phyloP scores from a whole-genome alignment of 352 stramenopile genomes.

The Phytophthora hibernalis region DNA sequence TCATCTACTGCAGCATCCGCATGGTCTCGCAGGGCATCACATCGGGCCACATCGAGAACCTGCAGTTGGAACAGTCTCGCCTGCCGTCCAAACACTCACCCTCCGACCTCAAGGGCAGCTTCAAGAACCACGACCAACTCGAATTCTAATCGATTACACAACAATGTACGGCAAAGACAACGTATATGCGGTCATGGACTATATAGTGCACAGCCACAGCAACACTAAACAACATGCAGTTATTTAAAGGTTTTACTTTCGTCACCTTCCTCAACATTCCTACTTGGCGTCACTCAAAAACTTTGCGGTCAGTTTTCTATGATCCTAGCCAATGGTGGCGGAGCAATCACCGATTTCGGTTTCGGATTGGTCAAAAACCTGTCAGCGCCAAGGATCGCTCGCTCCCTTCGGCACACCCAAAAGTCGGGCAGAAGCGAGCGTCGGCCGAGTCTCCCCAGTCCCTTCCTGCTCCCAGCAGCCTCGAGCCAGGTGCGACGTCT shows the following conservation, averaged over 20 bases:
- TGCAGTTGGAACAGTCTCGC: slow-evolving; percentile 69
- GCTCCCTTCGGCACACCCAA: slow-evolving; percentile 23
- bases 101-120: slow-evolving; percentile 39
- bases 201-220: neutral
- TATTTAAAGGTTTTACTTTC: neutral
- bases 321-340: neutral
- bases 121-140: slow-evolving; percentile 38
- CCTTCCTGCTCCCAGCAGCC: neutral
- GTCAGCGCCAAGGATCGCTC: slow-evolving; percentile 28
- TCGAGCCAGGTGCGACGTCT: slow-evolving; percentile 7
- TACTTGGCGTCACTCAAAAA: neutral
- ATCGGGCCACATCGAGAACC: slow-evolving; percentile 76
- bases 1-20: slow-evolving; percentile 89
- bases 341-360: neutral
- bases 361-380: slow-evolving; percentile 32
- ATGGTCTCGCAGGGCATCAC: slow-evolving; percentile 90
- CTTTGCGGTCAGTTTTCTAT: neutral
- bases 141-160: slow-evolving; percentile 27
- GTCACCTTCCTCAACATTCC: neutral
- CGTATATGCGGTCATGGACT: neutral
- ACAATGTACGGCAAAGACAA: neutral
- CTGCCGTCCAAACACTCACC: slow-evolving; percentile 23
- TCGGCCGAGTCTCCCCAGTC: slow-evolving; percentile 5
- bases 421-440: slow-evolving; percentile 19
- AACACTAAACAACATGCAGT: neutral